Percentiles rank a stretch among this genome's conserved stretches.
Evolutionary conservation across 169 alveolate genomes (phyloP).

Genomic region (Amoebophrya sp.): DNA sequence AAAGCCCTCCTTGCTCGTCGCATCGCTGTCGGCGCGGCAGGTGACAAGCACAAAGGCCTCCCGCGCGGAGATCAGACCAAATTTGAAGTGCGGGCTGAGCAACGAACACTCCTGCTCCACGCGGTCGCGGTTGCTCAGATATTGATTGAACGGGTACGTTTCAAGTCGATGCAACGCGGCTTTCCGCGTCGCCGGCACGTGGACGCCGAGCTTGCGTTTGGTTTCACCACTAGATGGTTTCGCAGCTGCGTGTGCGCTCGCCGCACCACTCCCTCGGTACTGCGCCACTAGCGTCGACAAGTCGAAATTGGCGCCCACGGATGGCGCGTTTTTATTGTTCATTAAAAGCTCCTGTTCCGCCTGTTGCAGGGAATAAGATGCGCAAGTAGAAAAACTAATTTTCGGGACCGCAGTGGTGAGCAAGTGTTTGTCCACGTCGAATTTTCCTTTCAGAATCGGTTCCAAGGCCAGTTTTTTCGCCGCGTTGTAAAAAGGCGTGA

Average conservation of each 20-base stretch:
- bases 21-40: not conserved
- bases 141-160: not conserved
- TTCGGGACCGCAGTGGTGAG: not conserved
- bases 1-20: not conserved
- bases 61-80: not conserved
- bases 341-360: not conserved
- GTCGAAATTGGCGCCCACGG: not conserved
- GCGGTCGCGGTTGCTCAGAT: not conserved
- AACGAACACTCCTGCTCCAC: not conserved
- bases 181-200: not conserved
- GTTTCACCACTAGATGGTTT: not conserved
- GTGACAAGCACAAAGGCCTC: not conserved
- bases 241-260: not conserved
- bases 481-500: constrained; percentile 8
- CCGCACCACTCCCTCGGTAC: too few species aligned
- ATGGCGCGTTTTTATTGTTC: not conserved
- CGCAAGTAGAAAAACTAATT: too few species aligned
- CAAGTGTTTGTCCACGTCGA: not conserved
- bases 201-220: not conserved
- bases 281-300: not conserved
- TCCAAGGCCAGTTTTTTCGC: not conserved
- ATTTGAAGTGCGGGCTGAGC: not conserved
- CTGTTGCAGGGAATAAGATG: not conserved
- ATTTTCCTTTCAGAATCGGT: not conserved
- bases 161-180: not conserved